Evolutionary conservation across 148 eudicot species (phyloP), one percentile per base, ranked within the genome.

Genomic region (Suaeda aralocaspica): DNA sequence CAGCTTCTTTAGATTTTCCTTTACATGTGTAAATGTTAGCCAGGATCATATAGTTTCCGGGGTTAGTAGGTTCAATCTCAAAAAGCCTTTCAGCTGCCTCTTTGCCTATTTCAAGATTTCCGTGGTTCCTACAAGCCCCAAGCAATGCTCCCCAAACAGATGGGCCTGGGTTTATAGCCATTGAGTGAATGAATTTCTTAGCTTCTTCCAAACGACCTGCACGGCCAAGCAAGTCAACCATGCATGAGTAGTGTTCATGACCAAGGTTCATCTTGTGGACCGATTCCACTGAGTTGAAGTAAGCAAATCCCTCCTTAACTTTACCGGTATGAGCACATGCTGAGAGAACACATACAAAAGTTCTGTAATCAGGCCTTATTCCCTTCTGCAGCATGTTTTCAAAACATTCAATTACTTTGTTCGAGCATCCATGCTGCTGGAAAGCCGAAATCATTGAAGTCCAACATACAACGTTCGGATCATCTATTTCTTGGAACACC

Each of bases 151-250:
- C 88, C 84, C 86, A 86, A 2, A 82, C 77, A 26, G 87, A 80
- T 30, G 81, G 80, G 28, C 76, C 81, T 1, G 87, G 84, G 34
- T 78, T 50, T 63, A 78, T 69, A 18, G 90, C 81, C 84, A 86
- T 82, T 22, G 84, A 68, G 49, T 76, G 80, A 30, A 82, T 67
- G 59, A 86, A 84, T 18, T 68, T 77, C 66, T 76, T 79, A 25
- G 88, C 90, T 57, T 86, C 88, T 49, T 67, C 80, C 82, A 84
- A 72, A 49, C 67, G 70, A 69, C 90, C 88, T 42, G 86, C 84
- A 68, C 83, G 83, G 61, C 90, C 83, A 67, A 86, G 90, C 76
- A 82, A 55, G 74, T 86, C 88, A 72, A 84, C 86, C 85, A 87
- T 84, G 65, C 85, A 81, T 64, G 84, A 82, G 55, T 81, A 75